Conservation (phyloP, 805 yeast species). For the Candida glaebosa region DNA sequence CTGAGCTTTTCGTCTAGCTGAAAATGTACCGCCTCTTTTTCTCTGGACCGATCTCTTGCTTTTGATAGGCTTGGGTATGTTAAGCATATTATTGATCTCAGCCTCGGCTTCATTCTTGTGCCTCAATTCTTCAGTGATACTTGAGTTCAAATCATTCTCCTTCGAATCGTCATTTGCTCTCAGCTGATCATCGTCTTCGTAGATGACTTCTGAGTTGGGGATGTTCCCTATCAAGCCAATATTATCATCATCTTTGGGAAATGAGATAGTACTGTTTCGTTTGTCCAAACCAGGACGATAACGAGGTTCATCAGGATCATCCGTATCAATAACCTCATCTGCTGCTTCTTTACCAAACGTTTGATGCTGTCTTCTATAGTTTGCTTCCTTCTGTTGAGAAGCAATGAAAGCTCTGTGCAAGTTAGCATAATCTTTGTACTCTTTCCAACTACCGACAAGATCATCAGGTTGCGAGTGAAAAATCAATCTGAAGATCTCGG, state of each 20-base stretch:
- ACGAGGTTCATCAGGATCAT: conserved; percentile 9
- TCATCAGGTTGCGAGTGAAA: conserved; percentile 97
- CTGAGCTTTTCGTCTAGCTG: conserved; percentile 30
- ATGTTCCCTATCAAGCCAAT: conserved; percentile 36
- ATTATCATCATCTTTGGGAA: conserved; percentile 24
- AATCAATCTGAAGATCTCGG: conserved; percentile 74
- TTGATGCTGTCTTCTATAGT: conserved; percentile 18
- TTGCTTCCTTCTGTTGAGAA: conserved; percentile 36
- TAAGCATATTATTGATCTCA: conserved; percentile 3
- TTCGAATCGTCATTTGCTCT: conserved; percentile 1
- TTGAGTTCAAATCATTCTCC: neutral
- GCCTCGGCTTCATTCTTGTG: conserved; percentile 1
- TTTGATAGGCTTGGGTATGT: conserved; percentile 3
- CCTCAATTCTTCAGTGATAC: neutral
- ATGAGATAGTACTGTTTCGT: conserved; percentile 21
- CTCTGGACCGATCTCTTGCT: conserved; percentile 14
- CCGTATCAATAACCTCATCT: conserved; percentile 8
- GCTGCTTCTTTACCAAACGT: conserved; percentile 3
- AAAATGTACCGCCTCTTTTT: conserved; percentile 36
- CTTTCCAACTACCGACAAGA: conserved; percentile 84
- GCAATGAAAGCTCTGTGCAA: conserved; percentile 54
- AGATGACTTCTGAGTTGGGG: conserved; percentile 17
- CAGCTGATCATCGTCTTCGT: conserved; percentile 1
- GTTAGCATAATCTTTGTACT: conserved; percentile 69
- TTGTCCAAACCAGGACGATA: conserved; percentile 6